phyloP scores from a whole-genome alignment of 1,139 yeast genomes.

The Yamadazyma dendronema region DNA sequence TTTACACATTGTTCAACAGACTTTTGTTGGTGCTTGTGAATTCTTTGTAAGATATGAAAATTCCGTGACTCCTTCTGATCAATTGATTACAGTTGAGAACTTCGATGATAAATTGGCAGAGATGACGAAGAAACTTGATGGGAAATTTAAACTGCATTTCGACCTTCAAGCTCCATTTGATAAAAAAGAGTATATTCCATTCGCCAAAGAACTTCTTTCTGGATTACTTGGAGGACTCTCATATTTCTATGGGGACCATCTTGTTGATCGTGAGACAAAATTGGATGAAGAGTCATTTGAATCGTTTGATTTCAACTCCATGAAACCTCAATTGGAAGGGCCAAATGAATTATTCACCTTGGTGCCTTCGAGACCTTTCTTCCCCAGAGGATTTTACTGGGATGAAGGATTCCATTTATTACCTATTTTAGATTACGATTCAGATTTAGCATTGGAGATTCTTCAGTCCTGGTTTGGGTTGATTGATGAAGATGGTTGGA shows the following conservation, averaged over 20 bases:
- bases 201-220: constrained; percentile 78
- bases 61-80: constrained; percentile 37
- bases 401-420: constrained; percentile 96
- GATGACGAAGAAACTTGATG: constrained; percentile 44
- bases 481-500: constrained; percentile 93
- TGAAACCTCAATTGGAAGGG: constrained; percentile 58
- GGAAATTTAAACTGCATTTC: constrained; percentile 56
- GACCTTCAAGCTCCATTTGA: constrained; percentile 57
- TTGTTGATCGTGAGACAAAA: constrained; percentile 72
- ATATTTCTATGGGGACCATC: constrained; percentile 82
- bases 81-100: constrained; percentile 41
- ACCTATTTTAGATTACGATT: constrained; percentile 79
- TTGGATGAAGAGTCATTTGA: constrained; percentile 67
- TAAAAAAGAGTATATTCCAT: constrained; percentile 42
- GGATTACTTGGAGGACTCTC: constrained; percentile 89
- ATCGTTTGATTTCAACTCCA: constrained; percentile 34
- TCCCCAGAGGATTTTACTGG: constrained; percentile 98
- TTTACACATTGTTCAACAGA: constrained; percentile 73
- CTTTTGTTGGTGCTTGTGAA: constrained; percentile 72
- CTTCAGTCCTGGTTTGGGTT: constrained; percentile 83
- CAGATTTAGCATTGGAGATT: constrained; percentile 79
- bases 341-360: constrained; percentile 73
- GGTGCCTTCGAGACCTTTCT: constrained; percentile 91
- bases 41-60: constrained; percentile 66
- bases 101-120: constrained; percentile 38